phyloP scores from a whole-genome alignment of 495 filamentous ascomycete genomes.

The Aspergillus panamensis region DNA sequence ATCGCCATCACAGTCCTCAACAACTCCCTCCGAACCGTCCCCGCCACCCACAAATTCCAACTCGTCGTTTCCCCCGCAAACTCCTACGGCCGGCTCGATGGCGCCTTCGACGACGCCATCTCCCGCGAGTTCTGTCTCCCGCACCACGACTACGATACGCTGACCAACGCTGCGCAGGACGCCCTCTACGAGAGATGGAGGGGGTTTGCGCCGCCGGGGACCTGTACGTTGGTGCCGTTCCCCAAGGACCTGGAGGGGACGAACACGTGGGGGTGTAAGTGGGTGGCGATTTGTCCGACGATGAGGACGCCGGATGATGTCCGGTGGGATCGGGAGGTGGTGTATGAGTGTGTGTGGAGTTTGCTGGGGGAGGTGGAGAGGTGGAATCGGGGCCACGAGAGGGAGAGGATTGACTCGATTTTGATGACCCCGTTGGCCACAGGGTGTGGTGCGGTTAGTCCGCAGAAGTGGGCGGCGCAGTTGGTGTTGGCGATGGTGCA shows the following conservation, averaged over 20 bases:
- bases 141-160: constrained; percentile 39
- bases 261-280: constrained; percentile 38
- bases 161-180: constrained; percentile 39
- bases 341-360: constrained; percentile 53
- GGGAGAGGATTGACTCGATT: constrained; percentile 35
- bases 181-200: constrained; percentile 44
- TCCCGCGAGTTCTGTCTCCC: constrained; percentile 44
- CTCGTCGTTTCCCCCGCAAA: constrained; percentile 52
- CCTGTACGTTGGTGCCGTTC: constrained; percentile 45
- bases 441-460: constrained; percentile 42
- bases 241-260: constrained; percentile 24
- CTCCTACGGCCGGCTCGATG: constrained; percentile 50
- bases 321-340: constrained; percentile 50
- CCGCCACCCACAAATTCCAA: constrained; percentile 33
- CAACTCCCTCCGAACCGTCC: constrained; percentile 6
- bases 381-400: constrained; percentile 32
- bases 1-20: constrained; percentile 7
- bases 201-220: constrained; percentile 47
- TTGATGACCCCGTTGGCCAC: constrained; percentile 50
- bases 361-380: constrained; percentile 45
- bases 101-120: constrained; percentile 53
- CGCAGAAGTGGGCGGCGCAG: constrained; percentile 47
- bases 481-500: constrained; percentile 48
- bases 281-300: constrained; percentile 50
- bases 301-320: constrained; percentile 43